A percentile compares a stretch with the other conserved stretches of the same genome.
These are phyloP conservation scores for Starmerella apicola DNA, from an alignment of 805 yeast species.

Conservation along the genomic window DNA sequence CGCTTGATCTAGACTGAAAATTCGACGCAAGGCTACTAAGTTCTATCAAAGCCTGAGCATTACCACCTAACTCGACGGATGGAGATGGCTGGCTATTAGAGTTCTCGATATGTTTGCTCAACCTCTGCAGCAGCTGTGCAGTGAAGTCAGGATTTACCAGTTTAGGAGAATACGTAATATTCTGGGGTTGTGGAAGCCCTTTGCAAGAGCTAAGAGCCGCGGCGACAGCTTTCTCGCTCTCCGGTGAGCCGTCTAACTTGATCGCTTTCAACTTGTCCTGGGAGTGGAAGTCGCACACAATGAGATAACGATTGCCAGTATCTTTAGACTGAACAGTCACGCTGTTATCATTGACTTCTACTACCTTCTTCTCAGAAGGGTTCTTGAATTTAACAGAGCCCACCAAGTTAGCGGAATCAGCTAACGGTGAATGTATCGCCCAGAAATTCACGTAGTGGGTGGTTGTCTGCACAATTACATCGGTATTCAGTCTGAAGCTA, in stretches of 20 bases:
- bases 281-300: slow-evolving; percentile 1
- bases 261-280: neutral
- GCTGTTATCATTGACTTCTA: neutral
- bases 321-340: too few species aligned
- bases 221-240: too few species aligned
- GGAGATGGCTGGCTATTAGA: too few species aligned
- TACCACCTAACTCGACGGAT: slow-evolving; percentile 19
- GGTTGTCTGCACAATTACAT: slow-evolving; percentile 14
- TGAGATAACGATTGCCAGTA: neutral
- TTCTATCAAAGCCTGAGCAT: slow-evolving; percentile 19
- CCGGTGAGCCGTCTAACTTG: too few species aligned
- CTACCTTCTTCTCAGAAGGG: neutral
- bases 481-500: slow-evolving; percentile 7
- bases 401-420: slow-evolving; percentile 7
- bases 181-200: too few species aligned
- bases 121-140: too few species aligned
- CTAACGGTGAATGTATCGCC: slow-evolving; percentile 5
- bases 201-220: too few species aligned
- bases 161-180: too few species aligned
- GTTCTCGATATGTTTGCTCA: too few species aligned
- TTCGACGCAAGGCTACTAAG: slow-evolving; percentile 19
- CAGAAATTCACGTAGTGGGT: slow-evolving; percentile 8
- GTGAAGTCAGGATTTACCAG: too few species aligned
- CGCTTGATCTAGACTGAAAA: slow-evolving; percentile 20
- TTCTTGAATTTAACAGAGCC: slow-evolving; percentile 7